phyloP scores from a whole-genome alignment of 306 rosid genomes.

The Clitoria ternatea region DNA sequence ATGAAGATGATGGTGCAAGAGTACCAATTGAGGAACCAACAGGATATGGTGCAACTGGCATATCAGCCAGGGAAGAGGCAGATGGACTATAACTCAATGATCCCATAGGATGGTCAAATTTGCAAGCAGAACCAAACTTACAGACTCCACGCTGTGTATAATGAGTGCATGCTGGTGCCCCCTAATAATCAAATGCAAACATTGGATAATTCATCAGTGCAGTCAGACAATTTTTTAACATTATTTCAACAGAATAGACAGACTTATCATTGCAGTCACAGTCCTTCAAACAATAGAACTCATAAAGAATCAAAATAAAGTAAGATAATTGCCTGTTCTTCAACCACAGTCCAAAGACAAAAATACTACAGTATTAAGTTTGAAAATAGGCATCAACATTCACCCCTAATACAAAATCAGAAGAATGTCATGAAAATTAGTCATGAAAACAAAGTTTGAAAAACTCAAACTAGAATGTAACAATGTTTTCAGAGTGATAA shows the following conservation, averaged over 20 bases:
- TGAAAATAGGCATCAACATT: not conserved
- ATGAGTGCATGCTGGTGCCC: slow-evolving; percentile 86
- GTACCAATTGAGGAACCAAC: slow-evolving; percentile 85
- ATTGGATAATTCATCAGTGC: slow-evolving; percentile 23
- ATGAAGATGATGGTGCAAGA: slow-evolving; percentile 84
- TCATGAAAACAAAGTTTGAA: not conserved
- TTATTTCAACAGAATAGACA: slow-evolving; percentile 2
- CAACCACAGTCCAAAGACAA: not conserved
- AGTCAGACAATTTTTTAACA: not conserved
- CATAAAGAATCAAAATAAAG: not conserved
- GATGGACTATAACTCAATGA: slow-evolving; percentile 91
- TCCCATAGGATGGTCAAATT: slow-evolving; percentile 86
- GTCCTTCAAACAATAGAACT: slow-evolving; percentile 1
- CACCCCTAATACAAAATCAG: not conserved
- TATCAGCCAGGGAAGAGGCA: slow-evolving; percentile 84
- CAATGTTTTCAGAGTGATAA: not conserved
- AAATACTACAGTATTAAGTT: not conserved
- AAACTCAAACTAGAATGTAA: not conserved
- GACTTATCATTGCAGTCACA: slow-evolving; percentile 8
- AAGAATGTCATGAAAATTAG: not conserved
- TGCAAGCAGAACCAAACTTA: slow-evolving; percentile 88
- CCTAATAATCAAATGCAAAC: slow-evolving; percentile 56
- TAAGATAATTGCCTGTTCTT: not conserved
- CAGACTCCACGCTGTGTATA: slow-evolving; percentile 86
- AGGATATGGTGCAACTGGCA: slow-evolving; percentile 94